Base-by-base conservation (phyloP, 1,139 yeast genomes). In the Blastobotrys illinoisensis region DNA sequence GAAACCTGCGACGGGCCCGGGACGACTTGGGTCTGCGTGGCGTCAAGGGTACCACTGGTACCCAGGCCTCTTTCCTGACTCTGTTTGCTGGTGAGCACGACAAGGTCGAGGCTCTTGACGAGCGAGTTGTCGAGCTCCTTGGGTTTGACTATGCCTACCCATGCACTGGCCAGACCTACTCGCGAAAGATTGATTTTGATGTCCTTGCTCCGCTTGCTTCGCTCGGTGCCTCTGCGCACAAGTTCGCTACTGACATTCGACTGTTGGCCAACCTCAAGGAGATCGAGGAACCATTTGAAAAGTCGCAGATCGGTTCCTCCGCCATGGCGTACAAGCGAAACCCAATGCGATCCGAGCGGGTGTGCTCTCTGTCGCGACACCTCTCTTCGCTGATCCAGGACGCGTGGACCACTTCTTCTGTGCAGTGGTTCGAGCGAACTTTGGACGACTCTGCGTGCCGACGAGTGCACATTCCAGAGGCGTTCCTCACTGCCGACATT, bases 261-360 rank as follows among this genome's bases (percentile, higher is more conserved):
- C 80, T 93, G 69, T 81, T 95, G 66, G 99, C 99, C 61, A 91
- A 93, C 75, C 82, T 93, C 77, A 93, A 93, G 77, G 99, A 93
- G 77, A 76, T 93, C 63, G 99, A 95, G 77, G 99, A 93, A 74
- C 99, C 99, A 26, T 95, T 93, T 71, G 99, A 93, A 78, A 89
- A 88, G 75, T 84, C 93, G 21, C 99, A 93, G 78, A 93, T 93
- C 70, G 99, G 99, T 46, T 91, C 98, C 19, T 82, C 91, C 56
- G 99, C 99, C 46, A 93, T 93, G 99, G 99, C 99, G 26, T 93
- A 93, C 79, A 93, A 93, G 82, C 88, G 99, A 77, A 93, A 93
- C 78, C 99, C 99, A 73, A 93, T 93, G 99, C 86, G 99, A 78
- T 86, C 95, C 70, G 99, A 93, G 78, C 86, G 99, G 73, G 98